phyloP scores from a whole-genome alignment of 768 basidiomycete genomes.

The Tricholoma matsutake region DNA sequence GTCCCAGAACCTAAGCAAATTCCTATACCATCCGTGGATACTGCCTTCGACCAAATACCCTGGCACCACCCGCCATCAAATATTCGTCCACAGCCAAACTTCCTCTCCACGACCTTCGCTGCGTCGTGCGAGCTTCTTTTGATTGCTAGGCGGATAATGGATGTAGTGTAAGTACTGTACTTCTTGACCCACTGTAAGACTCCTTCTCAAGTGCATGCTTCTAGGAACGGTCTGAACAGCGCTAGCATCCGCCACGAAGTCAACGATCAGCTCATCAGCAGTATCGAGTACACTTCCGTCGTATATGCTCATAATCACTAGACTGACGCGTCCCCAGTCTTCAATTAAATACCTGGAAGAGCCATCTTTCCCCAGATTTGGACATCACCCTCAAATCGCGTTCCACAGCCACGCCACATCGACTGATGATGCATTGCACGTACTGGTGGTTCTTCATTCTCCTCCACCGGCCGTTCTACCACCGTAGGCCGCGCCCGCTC shows the following conservation, averaged over 20 bases:
- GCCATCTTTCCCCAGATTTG: constrained; percentile 41
- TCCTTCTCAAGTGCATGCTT: neutral
- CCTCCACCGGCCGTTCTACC: constrained; percentile 56
- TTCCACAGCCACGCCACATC: constrained; percentile 48
- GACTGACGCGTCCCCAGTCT: constrained; percentile 26
- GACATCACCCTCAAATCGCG: constrained; percentile 48
- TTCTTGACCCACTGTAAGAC: neutral
- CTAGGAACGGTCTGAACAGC: constrained; percentile 43
- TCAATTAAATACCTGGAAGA: constrained; percentile 49
- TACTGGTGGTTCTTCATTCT: constrained; percentile 62
- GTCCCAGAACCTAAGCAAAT: constrained; percentile 40
- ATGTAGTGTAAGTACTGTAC: constrained; percentile 44
- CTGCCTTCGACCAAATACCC: constrained; percentile 45
- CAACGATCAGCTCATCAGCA: constrained; percentile 46
- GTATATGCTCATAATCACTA: neutral
- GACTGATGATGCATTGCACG: constrained; percentile 52
- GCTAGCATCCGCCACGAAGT: constrained; percentile 37
- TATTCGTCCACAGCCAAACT: constrained; percentile 38
- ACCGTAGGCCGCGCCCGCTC: constrained; percentile 36
- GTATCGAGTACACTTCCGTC: constrained; percentile 43
- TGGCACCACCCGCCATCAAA: constrained; percentile 42
- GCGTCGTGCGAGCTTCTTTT: constrained; percentile 46
- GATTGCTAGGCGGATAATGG: constrained; percentile 51
- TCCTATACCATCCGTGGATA: constrained; percentile 46
- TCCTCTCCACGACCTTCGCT: constrained; percentile 45